Evolutionary conservation across 768 basidiomycete genomes (phyloP), one percentile per base, ranked within the genome.

Genomic region (Lentinula sp.): DNA sequence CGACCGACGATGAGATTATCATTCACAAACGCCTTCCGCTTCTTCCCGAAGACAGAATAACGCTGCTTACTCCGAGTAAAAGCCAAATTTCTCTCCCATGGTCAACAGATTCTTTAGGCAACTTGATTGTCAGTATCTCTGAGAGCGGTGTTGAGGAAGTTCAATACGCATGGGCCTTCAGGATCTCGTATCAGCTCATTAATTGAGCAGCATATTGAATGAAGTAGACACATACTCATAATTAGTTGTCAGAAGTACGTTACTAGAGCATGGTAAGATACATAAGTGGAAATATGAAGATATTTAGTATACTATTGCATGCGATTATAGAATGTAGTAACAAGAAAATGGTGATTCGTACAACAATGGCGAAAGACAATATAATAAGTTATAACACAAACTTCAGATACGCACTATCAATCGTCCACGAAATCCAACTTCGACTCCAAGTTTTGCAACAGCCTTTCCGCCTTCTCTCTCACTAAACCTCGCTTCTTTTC

Each of bases 11-110:
- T 0, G 54, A 67, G 1, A 54, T 84, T 2, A 65, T 70, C 2
- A 67, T 85, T 1, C 74, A 72, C 4, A 73, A 72, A 41, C 71
- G 71, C 18, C 65, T 82, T 12, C 82, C 84, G 0, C 60, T 85
- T 16, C 64, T 78, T 4, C 57, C 66, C 1, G 79, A 79, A 6
- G 83, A 85, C 64, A 67, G 62, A 0, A 71, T 85, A 36, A 66
- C 61, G 15, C 60, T 83, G n/a, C 73, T 84, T 16, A 70, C 74
- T 12, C 76, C 76, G 3, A 62, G 50, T 18, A 65, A 57, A 15
- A 41, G 61, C n/a, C 45, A 55, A 68, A 71, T 10, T 71, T 69
- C 70, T 68, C 68, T 23, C 73, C 70, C 64, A 57, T 68, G 58
- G 62, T 71, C 12, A 18, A 54, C 33, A 67, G 67, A 57, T 48